phyloP scores from a whole-genome alignment of 164 flowering plant species.

The Tinospora cordifolia region DNA sequence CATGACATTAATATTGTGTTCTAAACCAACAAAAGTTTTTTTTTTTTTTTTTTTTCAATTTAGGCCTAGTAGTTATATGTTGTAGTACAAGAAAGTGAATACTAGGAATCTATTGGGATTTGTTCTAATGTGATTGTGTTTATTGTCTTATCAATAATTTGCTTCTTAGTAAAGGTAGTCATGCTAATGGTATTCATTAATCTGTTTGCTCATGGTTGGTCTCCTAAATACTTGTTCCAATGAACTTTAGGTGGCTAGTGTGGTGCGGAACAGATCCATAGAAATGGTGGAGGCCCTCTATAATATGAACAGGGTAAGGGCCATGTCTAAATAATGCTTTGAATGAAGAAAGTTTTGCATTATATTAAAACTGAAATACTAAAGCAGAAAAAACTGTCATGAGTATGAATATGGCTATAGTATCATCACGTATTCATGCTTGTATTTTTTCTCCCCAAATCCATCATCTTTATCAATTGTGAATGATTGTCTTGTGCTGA shows the following conservation, averaged over 20 bases:
- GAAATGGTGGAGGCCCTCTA: conserved; percentile 98
- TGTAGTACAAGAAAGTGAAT: background rate
- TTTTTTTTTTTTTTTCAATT: background rate
- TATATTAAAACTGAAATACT: background rate
- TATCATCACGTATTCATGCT: background rate
- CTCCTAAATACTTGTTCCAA: conserved; percentile 15
- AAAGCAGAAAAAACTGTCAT: background rate
- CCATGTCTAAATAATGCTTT: background rate
- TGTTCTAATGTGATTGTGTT: background rate
- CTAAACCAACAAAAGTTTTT: background rate
- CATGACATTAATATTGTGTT: background rate
- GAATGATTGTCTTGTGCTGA: background rate
- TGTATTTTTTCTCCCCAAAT: background rate
- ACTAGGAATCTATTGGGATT: background rate
- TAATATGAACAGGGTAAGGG: conserved; percentile 70
- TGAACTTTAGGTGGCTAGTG: conserved; percentile 62
- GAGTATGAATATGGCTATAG: background rate
- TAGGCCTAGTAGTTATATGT: background rate
- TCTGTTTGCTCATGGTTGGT: conserved; percentile 3
- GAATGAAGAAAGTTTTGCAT: background rate
- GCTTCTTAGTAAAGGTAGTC: background rate
- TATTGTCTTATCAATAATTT: background rate
- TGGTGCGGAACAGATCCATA: conserved; percentile 54
- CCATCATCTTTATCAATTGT: background rate
- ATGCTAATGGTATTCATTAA: background rate